Conservation (phyloP, 2,329 filamentous ascomycete genomes). For the Phaeosphaeria sp. region DNA sequence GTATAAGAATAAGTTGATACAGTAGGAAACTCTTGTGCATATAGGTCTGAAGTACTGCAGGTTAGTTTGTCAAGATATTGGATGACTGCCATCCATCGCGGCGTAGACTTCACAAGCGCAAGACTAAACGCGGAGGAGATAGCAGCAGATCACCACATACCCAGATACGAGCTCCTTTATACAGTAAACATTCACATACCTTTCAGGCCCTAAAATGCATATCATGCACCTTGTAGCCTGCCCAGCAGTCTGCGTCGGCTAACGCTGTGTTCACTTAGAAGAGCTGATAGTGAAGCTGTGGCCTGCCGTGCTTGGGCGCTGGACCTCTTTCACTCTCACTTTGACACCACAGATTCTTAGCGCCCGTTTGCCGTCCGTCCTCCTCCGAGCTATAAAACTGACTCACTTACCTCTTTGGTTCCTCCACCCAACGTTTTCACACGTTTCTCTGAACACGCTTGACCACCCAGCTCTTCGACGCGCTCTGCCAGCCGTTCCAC, state of each 20-base stretch:
- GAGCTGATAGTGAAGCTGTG: background rate
- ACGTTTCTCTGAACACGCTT: background rate
- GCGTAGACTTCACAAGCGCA: no score
- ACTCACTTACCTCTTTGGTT: background rate
- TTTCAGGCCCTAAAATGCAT: background rate
- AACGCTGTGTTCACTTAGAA: no score
- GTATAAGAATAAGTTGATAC: no score
- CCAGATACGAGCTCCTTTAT: no score
- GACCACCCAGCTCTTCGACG: background rate
- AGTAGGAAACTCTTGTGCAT: no score
- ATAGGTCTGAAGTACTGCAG: no score
- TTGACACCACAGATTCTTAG: background rate
- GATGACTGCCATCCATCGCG: no score
- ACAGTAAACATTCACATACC: no score
- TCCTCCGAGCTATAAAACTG: background rate
- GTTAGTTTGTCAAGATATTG: no score
- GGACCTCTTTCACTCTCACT: slow-evolving; percentile 12
- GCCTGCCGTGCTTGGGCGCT: background rate
- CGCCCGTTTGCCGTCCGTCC: background rate
- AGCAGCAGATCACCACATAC: no score
- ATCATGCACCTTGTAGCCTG: background rate
- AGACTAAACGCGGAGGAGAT: no score
- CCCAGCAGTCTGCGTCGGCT: no score
- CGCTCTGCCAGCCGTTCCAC: background rate
- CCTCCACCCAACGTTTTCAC: background rate